phyloP scores from a whole-genome alignment of 2,329 filamentous ascomycete species.

The Pseudocercospora vitis region DNA sequence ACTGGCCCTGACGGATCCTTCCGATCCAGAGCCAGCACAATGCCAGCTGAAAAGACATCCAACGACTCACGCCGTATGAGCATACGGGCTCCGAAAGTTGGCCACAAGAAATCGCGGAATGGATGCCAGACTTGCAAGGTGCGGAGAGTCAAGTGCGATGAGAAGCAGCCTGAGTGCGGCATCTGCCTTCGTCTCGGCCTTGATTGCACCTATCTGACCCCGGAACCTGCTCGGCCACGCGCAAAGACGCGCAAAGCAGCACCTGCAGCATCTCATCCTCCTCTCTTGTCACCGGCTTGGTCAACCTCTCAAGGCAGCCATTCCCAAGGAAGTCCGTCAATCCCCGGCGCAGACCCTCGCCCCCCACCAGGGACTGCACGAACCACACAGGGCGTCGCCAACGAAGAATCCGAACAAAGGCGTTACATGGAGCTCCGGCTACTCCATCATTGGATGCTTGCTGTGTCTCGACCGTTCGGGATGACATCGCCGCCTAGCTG shows the following conservation, averaged over 20 bases:
- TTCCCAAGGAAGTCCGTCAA: conserved; percentile 22
- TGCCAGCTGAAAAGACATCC: conserved; percentile 6
- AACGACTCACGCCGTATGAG: conserved; percentile 9
- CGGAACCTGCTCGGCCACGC: conserved; percentile 22
- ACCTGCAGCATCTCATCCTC: conserved; percentile 10
- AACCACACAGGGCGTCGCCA: conserved; percentile 13
- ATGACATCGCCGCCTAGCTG: conserved; percentile 29
- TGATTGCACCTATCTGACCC: conserved; percentile 47
- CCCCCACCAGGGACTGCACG: conserved; percentile 5
- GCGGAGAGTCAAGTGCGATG: conserved; percentile 59
- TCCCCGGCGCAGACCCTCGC: conserved; percentile 11
- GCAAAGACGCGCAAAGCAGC: conserved; percentile 21
- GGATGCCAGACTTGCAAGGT: conserved; percentile 60
- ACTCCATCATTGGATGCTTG: conserved; percentile 30
- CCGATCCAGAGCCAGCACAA: neutral
- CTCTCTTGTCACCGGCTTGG: conserved; percentile 20
- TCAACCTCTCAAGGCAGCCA: conserved; percentile 22
- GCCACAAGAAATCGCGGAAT: conserved; percentile 55
- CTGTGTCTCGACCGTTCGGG: conserved; percentile 28
- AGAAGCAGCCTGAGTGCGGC: conserved; percentile 51
- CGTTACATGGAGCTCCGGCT: conserved; percentile 28
- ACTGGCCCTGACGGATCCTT: neutral
- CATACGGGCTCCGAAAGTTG: conserved; percentile 29
- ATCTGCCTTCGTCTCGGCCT: conserved; percentile 52
- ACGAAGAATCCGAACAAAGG: conserved; percentile 25